Evolutionary conservation across 192 early-diverging fungal genomes (phyloP).

Genomic region (Hyaloraphidium curvatum): DNA sequence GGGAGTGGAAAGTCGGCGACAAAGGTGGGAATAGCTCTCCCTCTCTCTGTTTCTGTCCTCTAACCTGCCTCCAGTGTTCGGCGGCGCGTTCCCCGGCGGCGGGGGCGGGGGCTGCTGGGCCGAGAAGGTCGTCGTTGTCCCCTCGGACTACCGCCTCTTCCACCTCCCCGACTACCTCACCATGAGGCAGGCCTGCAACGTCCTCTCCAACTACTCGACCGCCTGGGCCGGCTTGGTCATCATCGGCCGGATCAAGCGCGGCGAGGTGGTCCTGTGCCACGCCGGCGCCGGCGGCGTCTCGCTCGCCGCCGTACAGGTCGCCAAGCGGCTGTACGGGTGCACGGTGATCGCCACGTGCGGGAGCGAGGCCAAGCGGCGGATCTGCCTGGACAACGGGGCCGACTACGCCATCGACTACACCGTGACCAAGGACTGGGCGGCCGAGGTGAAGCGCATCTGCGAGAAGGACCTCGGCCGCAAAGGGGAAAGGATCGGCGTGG

Average conservation of each 20-base stretch:
- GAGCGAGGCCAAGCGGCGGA: not conserved
- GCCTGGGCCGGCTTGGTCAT: not conserved
- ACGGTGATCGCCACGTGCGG: not conserved
- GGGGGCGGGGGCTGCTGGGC: not conserved
- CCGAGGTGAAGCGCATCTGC: not conserved
- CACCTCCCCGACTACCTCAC: not conserved
- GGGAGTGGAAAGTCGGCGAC: no score
- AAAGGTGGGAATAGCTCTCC: no score
- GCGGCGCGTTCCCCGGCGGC: not conserved
- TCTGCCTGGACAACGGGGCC: not conserved
- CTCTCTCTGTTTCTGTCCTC: no score
- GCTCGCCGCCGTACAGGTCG: constrained; percentile 77
- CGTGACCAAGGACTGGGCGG: not conserved
- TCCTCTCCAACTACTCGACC: not conserved
- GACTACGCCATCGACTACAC: constrained; percentile 1
- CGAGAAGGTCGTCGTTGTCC: not conserved
- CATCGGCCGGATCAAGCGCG: constrained; percentile 5
- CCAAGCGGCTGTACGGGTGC: constrained; percentile 23
- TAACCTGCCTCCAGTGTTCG: not conserved
- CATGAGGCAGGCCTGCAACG: not conserved
- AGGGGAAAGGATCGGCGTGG: not conserved
- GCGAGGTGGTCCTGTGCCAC: constrained; percentile 70
- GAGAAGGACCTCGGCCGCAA: not conserved
- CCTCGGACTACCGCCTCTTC: not conserved
- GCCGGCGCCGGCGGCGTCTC: constrained; percentile 80